These are phyloP conservation scores for Thinopyrum elongatum DNA, from an alignment of 176 grass and related monocot species.

Conservation along the genomic window DNA sequence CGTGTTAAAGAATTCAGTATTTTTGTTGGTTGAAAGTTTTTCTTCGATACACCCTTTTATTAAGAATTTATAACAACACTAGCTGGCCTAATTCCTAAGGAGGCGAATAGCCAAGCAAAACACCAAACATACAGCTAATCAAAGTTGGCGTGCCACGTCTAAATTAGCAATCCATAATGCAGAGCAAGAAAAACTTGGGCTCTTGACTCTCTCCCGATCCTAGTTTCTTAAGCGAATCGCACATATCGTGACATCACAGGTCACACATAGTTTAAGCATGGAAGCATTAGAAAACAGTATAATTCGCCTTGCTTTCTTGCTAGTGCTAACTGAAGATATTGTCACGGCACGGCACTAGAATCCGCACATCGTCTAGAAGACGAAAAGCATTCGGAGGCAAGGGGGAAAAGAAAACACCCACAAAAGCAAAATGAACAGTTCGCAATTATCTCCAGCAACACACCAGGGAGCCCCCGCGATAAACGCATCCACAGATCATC, in stretches of 20 bases:
- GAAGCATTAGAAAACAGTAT: background rate
- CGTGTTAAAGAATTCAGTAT: background rate
- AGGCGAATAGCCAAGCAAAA: background rate
- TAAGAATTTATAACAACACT: background rate
- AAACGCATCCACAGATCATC: background rate
- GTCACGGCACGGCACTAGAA: background rate
- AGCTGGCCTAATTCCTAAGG: background rate
- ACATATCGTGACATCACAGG: background rate
- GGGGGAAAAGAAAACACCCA: background rate
- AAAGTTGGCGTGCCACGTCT: background rate
- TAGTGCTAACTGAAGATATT: background rate
- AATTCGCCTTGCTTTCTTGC: background rate
- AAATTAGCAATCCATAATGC: background rate
- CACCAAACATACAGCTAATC: background rate
- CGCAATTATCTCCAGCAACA: background rate
- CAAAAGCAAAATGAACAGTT: background rate
- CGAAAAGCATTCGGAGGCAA: background rate
- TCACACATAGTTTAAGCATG: background rate
- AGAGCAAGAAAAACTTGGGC: background rate
- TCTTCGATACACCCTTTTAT: background rate
- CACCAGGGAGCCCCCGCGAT: background rate
- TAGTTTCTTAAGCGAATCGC: background rate
- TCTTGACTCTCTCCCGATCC: background rate
- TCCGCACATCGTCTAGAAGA: background rate
- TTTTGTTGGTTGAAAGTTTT: background rate